Base-by-base conservation (phyloP, 257 asterid genomes). In the Coffea canephora region DNA sequence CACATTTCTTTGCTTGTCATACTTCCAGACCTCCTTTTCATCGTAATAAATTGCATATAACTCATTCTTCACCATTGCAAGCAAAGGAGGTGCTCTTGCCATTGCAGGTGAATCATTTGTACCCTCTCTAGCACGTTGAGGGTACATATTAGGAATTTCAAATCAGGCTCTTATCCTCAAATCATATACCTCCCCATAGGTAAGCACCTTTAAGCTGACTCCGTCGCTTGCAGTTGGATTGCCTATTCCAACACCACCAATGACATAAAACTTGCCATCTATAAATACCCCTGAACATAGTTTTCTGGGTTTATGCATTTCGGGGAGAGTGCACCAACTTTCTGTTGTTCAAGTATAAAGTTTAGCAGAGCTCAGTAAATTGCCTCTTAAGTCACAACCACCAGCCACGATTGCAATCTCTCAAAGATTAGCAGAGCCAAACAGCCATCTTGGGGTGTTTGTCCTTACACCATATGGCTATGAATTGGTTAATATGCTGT, bases 401-500 rank as follows among this genome's bases (percentile, higher is more conserved):
- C 98, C 98, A 0, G 98, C 97, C 65, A 93, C 74, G 46, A 93
- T 93, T 3, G 95, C 97, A 9, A 90, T 84, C 82, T 91, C 97
- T 3, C 97, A 94, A 0, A 88, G 86, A 83, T 98, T 94, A 5
- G 96, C 98, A 2, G 96, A 91, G 18, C 93, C 96, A 70, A 94
- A 94, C 73, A 91, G 84, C 65, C 88, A 87, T 54, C 90, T 82
- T 19, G 87, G 83, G 49, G 83, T 77, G 13, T 80, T 80, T 9
- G 83, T 73, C 67, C 21, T 85, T 80, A 55, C 48, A 27, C 87
- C 87, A 4, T 79, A 50, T 2, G 88, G 65, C 34, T 88, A 87
- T 36, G 85, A 69, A 66, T 84, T 78, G 23, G 85, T 84, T 78
- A 84, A 27, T 11, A 87, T 36, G 80, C 85, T 84, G 43, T 87